Conservation (phyloP, 140 eudicot species). For the Artemisia princeps region DNA sequence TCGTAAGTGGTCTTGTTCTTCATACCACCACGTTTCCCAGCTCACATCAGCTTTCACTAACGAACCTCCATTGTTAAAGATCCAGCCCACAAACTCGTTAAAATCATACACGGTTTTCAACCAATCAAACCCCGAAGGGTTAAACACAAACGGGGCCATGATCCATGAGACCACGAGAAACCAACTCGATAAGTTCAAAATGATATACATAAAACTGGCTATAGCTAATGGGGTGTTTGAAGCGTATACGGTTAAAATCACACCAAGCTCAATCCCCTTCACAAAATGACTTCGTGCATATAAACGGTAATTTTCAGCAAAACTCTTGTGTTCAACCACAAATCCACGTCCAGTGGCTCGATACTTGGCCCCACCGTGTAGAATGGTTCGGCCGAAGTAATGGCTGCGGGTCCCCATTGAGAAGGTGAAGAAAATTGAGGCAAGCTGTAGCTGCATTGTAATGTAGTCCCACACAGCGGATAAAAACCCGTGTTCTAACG, state of each 20-base stretch:
- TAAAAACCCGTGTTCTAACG: conserved; percentile 80
- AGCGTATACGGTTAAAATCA: conserved; percentile 67
- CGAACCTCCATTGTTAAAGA: conserved; percentile 63
- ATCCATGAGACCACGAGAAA: conserved; percentile 86
- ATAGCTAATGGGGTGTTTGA: conserved; percentile 50
- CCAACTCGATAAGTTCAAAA: conserved; percentile 74
- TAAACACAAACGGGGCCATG: conserved; percentile 77
- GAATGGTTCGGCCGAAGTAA: conserved; percentile 82
- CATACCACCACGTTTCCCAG: conserved; percentile 99
- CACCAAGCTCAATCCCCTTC: conserved; percentile 84
- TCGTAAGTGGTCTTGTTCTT: conserved; percentile 84
- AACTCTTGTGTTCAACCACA: conserved; percentile 73
- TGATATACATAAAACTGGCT: conserved; percentile 53
- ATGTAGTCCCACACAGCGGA: conserved; percentile 83
- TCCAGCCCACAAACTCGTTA: conserved; percentile 69
- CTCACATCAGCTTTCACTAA: conserved; percentile 67
- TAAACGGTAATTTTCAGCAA: conserved; percentile 63
- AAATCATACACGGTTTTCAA: conserved; percentile 83
- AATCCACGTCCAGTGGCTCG: conserved; percentile 94
- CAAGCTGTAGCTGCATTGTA: conserved; percentile 79
- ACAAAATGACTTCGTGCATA: conserved; percentile 90
- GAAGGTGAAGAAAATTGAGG: conserved; percentile 72
- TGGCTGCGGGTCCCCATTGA: conserved; percentile 87
- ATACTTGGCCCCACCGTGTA: conserved; percentile 94
- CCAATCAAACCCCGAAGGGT: conserved; percentile 98